phyloP scores from a whole-genome alignment of 148 eudicot species.

The Chenopodium album region DNA sequence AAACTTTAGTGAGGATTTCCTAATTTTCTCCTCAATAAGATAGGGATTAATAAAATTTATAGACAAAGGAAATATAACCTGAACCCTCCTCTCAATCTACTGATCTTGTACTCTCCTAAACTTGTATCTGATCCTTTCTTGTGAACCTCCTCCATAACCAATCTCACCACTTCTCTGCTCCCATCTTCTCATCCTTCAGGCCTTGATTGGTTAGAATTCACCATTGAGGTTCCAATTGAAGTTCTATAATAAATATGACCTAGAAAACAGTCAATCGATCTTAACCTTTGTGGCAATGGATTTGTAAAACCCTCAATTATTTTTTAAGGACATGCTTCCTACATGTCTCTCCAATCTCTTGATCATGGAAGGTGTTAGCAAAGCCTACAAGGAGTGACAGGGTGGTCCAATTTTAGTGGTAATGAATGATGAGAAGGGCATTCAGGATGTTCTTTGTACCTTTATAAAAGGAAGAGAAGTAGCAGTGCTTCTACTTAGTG shows the following conservation, averaged over 20 bases:
- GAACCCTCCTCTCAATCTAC: background rate
- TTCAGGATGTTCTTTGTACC: background rate
- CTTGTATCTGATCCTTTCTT: background rate
- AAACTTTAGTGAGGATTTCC: background rate
- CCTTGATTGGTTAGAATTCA: background rate
- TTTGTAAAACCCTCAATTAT: background rate
- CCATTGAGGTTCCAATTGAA: background rate
- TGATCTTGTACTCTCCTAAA: background rate
- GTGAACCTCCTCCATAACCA: background rate
- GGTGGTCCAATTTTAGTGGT: background rate
- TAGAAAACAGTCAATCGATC: background rate
- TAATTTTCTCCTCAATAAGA: too few relatives aligned
- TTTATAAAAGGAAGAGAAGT: background rate
- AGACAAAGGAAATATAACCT: background rate
- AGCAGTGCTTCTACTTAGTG: background rate
- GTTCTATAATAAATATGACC: background rate
- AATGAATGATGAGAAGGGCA: background rate
- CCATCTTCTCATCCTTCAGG: background rate
- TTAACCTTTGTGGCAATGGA: background rate
- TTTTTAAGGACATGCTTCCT: background rate
- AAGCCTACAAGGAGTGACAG: background rate
- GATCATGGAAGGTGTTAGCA: background rate
- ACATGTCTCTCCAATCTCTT: background rate
- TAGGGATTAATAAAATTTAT: background rate
- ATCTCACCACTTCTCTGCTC: background rate